Percentiles rank a stretch among this genome's conserved stretches.
Evolutionary conservation across 2,329 filamentous ascomycete species (phyloP).

Genomic region (Fusarium sp.): DNA sequence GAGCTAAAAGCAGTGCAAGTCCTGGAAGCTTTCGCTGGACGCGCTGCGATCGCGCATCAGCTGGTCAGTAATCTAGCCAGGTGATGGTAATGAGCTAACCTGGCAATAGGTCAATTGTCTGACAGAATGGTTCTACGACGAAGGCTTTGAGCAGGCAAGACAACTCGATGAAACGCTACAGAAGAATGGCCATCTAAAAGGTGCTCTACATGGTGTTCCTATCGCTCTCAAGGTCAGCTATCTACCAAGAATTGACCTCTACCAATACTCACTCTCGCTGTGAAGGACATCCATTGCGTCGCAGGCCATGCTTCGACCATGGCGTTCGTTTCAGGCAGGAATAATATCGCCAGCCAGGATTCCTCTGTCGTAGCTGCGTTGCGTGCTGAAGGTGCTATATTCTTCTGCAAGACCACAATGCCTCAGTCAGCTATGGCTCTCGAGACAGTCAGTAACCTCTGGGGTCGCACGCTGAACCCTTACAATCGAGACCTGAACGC

Average conservation of each 20-base stretch:
- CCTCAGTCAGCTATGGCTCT: conserved; percentile 64
- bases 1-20: not conserved
- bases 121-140: not conserved
- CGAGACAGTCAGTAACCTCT: conserved; percentile 71
- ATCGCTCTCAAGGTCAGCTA: not conserved
- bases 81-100: rapidly evolving
- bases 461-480: conserved; percentile 71
- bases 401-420: conserved; percentile 75
- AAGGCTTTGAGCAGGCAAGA: not conserved
- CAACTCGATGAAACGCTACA: not conserved
- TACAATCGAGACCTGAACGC: conserved; percentile 66
- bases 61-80: not conserved
- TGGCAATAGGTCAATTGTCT: not conserved
- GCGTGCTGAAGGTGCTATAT: conserved; percentile 63
- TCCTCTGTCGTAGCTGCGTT: not conserved
- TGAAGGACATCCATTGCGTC: not conserved
- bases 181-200: not conserved
- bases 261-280: not conserved
- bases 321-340: not conserved
- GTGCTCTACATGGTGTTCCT: not conserved
- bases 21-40: not conserved
- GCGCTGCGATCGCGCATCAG: not conserved
- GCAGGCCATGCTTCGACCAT: not conserved
- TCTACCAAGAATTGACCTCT: not conserved
- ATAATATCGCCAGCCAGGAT: not conserved